A percentile compares a stretch with the other conserved stretches of the same genome.
Evolutionary conservation across 164 flowering plant genomes (phyloP).

Genomic region (Taxillus chinensis): DNA sequence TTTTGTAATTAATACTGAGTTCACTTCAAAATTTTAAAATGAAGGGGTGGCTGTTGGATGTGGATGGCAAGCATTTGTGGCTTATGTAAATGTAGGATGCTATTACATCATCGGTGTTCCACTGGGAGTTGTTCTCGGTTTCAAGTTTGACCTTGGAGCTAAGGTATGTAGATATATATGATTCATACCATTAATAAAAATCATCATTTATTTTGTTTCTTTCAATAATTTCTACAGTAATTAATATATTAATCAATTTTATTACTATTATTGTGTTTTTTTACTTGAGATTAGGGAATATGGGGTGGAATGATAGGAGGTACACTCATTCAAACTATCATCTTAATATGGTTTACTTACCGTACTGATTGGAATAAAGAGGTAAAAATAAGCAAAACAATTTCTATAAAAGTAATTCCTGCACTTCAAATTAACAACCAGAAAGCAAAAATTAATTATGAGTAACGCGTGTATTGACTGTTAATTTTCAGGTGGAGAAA

Average conservation of each 20-base stretch:
- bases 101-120: conserved; percentile 66
- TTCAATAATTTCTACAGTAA: no score
- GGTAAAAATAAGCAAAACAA: not conserved
- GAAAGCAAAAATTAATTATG: no score
- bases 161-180: conserved; percentile 18
- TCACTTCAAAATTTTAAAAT: no score
- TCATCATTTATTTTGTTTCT: no score
- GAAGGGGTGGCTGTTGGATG: conserved; percentile 70
- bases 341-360: not conserved
- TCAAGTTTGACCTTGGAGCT: conserved; percentile 33
- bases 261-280: not conserved
- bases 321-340: not conserved
- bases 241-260: no score
- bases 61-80: conserved; percentile 67
- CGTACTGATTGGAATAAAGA: not conserved
- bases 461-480: no score
- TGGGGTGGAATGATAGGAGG: not conserved
- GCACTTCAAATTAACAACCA: no score
- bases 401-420: no score
- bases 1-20: no score
- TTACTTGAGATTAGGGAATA: not conserved
- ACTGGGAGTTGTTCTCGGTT: conserved; percentile 35
- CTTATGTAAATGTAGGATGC: conserved; percentile 48
- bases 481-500: conserved; percentile 36
- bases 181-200: no score